These are phyloP conservation scores for Jatropha podagrica DNA, from an alignment of 441 rosid genomes.

Conservation along the genomic window DNA sequence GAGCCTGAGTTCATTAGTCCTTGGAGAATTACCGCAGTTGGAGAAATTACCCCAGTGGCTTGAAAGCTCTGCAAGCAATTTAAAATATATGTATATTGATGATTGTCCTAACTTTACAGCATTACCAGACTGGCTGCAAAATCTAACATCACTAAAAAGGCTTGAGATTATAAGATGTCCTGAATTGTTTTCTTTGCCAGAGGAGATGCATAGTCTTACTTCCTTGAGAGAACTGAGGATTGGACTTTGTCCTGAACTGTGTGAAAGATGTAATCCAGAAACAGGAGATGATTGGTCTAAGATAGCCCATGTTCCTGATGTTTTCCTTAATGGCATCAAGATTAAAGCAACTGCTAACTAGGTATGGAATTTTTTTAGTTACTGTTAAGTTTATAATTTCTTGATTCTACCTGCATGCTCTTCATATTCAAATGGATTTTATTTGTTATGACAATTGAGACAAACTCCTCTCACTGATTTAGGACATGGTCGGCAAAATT, in stretches of 20 bases:
- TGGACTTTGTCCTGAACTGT: conserved; percentile 6
- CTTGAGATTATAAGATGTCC: neutral
- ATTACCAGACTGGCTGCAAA: conserved; percentile 13
- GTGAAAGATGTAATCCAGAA: conserved; percentile 13
- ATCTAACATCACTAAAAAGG: conserved; percentile 7
- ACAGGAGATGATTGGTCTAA: conserved; percentile 25
- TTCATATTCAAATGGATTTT: neutral
- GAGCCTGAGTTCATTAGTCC: neutral
- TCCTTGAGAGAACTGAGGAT: conserved; percentile 11
- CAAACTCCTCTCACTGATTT: neutral
- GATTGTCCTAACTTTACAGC: conserved; percentile 15
- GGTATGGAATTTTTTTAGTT: neutral
- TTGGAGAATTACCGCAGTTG: conserved; percentile 9
- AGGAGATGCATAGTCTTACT: conserved; percentile 1
- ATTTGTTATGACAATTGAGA: neutral
- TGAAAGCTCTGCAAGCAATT: neutral
- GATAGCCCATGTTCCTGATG: conserved; percentile 16
- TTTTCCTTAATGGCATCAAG: conserved; percentile 3
- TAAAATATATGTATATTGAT: conserved; percentile 8
- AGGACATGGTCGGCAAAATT: too few species aligned
- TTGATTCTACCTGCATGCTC: neutral
- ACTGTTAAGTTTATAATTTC: neutral
- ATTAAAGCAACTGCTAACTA: neutral
- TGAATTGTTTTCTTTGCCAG: neutral
- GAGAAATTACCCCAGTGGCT: neutral